These are phyloP conservation scores for Puccinia horiana DNA, from an alignment of 1,284 basidiomycete genomes.

Conservation along the genomic window DNA sequence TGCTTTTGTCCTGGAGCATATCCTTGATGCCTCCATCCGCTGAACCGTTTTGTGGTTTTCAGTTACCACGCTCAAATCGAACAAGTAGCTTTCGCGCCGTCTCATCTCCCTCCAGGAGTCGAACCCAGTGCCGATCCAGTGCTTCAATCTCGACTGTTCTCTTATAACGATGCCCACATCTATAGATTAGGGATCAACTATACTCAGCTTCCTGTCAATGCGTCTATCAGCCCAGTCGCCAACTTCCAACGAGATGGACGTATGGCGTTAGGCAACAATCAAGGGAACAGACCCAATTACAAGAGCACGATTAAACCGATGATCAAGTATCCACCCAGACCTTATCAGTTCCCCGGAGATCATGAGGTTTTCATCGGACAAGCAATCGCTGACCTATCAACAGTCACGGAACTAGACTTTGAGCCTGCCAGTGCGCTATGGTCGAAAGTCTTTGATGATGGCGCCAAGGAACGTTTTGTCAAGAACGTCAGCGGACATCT, in stretches of 20 bases:
- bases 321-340: constrained; percentile 30
- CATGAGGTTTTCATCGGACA: constrained; percentile 77
- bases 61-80: constrained; percentile 46
- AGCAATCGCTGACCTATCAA: constrained; percentile 71
- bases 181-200: constrained; percentile 57
- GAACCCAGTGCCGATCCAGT: constrained; percentile 56
- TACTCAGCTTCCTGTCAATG: constrained; percentile 54
- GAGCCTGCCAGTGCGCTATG: constrained; percentile 82
- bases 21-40: not conserved
- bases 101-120: constrained; percentile 54
- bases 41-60: not conserved
- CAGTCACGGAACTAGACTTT: constrained; percentile 83
- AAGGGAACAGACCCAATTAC: constrained; percentile 43
- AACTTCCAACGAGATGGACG: constrained; percentile 46
- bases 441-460: constrained; percentile 73
- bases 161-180: constrained; percentile 56
- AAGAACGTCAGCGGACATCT: constrained; percentile 76
- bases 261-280: constrained; percentile 47
- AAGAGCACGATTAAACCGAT: constrained; percentile 43
- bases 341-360: constrained; percentile 51
- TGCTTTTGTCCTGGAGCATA: not conserved
- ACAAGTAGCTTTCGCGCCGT: constrained; percentile 46
- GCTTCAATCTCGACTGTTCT: constrained; percentile 55
- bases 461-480: constrained; percentile 70
- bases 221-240: constrained; percentile 45